A percentile compares a stretch with the other conserved stretches of the same genome.
These are phyloP conservation scores for Gonium pectorale DNA, from an alignment of 139 green algal species.

Conservation along the genomic window DNA sequence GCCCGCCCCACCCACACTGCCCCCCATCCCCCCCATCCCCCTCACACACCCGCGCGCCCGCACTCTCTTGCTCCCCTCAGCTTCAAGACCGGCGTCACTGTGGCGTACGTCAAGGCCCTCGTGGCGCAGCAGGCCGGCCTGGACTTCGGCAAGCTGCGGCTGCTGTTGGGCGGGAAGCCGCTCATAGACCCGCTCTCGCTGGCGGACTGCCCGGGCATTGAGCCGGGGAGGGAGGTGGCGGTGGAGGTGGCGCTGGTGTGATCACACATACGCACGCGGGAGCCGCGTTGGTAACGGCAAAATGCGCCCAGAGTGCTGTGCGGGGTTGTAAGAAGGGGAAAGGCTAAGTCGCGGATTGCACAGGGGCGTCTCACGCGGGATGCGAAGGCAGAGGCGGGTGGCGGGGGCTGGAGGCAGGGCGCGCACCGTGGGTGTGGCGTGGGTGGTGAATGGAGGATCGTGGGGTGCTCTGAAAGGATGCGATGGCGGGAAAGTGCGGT, in stretches of 20 bases:
- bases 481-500: no score
- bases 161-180: slow-evolving; percentile 31
- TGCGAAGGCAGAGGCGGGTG: no score
- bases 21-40: neutral
- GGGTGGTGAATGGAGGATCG: no score
- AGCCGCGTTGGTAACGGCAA: no score
- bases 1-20: neutral
- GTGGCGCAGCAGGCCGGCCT: slow-evolving; percentile 44
- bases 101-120: slow-evolving; percentile 62
- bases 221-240: slow-evolving; percentile 36
- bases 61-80: neutral
- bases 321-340: no score
- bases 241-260: slow-evolving; percentile 36
- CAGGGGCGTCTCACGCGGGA: no score
- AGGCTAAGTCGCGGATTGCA: no score
- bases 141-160: slow-evolving; percentile 6
- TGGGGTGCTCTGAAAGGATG: no score
- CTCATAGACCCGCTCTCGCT: slow-evolving; percentile 57
- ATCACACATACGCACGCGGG: no score
- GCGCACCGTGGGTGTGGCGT: no score
- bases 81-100: slow-evolving; percentile 61
- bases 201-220: slow-evolving; percentile 57
- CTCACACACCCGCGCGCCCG: neutral
- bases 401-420: no score
- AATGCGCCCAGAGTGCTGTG: no score